These are phyloP conservation scores for Berberis vulgaris DNA, from an alignment of 164 flowering plant genomes.

Conservation along the genomic window DNA sequence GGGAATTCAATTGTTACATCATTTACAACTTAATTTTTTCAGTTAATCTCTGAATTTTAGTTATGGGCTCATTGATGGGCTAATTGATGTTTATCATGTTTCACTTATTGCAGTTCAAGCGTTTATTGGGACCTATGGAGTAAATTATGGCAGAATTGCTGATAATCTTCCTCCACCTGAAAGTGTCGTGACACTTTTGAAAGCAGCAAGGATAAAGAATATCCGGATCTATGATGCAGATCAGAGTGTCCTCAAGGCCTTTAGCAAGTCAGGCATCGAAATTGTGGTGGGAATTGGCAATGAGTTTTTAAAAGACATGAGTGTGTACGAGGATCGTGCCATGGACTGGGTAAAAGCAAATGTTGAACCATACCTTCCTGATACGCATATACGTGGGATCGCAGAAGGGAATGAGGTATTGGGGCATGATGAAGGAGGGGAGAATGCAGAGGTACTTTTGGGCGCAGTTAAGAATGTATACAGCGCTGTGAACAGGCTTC, in stretches of 20 bases:
- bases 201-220: conserved; percentile 71
- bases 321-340: conserved; percentile 52
- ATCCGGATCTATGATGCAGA: conserved; percentile 75
- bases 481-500: conserved; percentile 35
- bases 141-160: conserved; percentile 77
- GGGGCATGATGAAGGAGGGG: conserved; percentile 33
- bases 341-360: conserved; percentile 64
- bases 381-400: conserved; percentile 55
- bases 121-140: conserved; percentile 70
- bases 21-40: neutral
- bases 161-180: conserved; percentile 71
- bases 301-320: conserved; percentile 51
- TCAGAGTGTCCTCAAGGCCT: conserved; percentile 55
- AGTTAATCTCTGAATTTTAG: neutral
- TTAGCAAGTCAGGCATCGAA: conserved; percentile 61
- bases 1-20: too few species aligned
- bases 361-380: conserved; percentile 58
- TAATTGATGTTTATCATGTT: neutral
- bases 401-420: conserved; percentile 81
- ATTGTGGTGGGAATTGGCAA: conserved; percentile 59
- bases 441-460: conserved; percentile 50
- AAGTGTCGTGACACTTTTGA: conserved; percentile 75
- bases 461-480: conserved; percentile 65
- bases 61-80: neutral
- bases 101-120: conserved; percentile 22